Conservation (phyloP, 2,329 filamentous ascomycete genomes). For the Paecilomyces sp. region DNA sequence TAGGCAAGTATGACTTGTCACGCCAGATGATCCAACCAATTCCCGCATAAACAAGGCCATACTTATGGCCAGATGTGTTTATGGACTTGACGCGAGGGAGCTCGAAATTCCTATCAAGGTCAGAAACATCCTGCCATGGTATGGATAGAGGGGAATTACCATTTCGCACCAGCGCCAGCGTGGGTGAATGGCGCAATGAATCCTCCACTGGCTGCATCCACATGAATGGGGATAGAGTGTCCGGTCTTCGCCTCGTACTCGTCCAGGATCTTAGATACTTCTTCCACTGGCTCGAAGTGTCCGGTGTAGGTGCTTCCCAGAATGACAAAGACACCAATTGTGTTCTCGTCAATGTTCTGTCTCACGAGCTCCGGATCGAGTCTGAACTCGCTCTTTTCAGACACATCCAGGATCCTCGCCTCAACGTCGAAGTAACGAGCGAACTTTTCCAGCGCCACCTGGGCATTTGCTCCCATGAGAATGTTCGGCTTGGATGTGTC, state of each 20-base stretch:
- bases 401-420: constrained; percentile 57
- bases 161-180: constrained; percentile 41
- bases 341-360: constrained; percentile 66
- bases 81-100: constrained; percentile 44
- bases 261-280: constrained; percentile 59
- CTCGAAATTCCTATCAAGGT: constrained; percentile 31
- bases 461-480: constrained; percentile 66
- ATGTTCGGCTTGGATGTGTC: constrained; percentile 62
- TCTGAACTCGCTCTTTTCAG: constrained; percentile 52
- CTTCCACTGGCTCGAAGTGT: constrained; percentile 65
- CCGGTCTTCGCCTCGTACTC: constrained; percentile 56
- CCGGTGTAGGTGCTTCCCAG: constrained; percentile 67
- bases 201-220: constrained; percentile 36
- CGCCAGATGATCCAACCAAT: constrained; percentile 67
- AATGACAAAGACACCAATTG: constrained; percentile 69
- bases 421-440: constrained; percentile 69
- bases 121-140: neutral
- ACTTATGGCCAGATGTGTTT: constrained; percentile 48
- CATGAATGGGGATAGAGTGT: constrained; percentile 56
- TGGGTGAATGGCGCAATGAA: constrained; percentile 38
- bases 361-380: constrained; percentile 59
- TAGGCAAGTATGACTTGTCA: constrained; percentile 57
- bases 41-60: constrained; percentile 56
- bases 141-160: constrained; percentile 29
- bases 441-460: constrained; percentile 67